phyloP scores from a whole-genome alignment of 371 early-diverging fungal species.

The Actinomortierella wolfii region DNA sequence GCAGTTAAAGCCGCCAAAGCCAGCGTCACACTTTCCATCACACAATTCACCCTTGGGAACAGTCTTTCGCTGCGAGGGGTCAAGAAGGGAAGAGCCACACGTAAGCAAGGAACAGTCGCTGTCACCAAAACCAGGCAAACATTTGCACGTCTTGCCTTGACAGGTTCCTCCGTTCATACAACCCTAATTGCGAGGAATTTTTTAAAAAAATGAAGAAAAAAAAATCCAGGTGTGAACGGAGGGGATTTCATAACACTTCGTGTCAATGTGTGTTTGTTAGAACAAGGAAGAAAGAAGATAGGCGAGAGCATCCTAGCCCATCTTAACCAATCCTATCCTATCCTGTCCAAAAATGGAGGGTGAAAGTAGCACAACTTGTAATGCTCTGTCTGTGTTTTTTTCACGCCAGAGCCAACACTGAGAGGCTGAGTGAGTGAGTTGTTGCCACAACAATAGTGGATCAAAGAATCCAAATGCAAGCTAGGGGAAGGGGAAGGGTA shows the following conservation, averaged over 20 bases:
- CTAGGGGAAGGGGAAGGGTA: not conserved
- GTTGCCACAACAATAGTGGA: no score
- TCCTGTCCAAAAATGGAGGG: no score
- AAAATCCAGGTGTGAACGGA: not conserved
- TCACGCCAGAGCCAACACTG: no score
- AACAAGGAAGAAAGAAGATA: no score
- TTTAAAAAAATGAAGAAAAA: no score
- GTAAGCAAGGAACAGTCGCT: constrained; percentile 28
- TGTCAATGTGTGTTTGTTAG: no score
- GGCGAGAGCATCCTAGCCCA: no score
- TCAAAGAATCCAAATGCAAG: not conserved
- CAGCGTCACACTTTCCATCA: constrained; percentile 19
- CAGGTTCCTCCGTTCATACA: constrained; percentile 37
- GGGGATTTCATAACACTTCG: no score
- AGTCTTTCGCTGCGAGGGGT: constrained; percentile 23
- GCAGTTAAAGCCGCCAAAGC: constrained; percentile 45
- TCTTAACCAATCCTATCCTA: no score
- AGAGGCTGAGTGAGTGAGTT: no score
- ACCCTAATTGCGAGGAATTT: constrained; percentile 12
- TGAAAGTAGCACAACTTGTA: no score
- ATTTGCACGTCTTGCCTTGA: constrained; percentile 18
- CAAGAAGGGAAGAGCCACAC: constrained; percentile 30
- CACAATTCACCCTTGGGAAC: constrained; percentile 9
- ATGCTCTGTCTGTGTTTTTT: no score
- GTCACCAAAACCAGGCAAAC: constrained; percentile 38